Conservation (phyloP, 1,284 basidiomycete species). For the Ganoderma boninense region DNA sequence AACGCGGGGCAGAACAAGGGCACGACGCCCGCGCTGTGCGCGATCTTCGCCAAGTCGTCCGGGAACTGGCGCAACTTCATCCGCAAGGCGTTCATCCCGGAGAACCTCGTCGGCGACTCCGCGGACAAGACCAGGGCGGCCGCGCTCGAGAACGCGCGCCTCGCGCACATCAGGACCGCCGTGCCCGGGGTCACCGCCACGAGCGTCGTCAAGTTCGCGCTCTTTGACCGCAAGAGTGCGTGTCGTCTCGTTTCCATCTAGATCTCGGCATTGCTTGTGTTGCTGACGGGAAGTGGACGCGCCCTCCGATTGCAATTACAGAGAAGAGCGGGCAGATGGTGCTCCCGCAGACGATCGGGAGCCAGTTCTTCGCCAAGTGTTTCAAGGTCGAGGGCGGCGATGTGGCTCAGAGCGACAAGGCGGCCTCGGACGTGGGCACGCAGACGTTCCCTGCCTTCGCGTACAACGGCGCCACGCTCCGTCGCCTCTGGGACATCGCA, state of each 20-base stretch:
- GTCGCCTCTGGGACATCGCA: not conserved
- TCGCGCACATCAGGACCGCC: not conserved
- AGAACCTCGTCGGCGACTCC: conserved; percentile 7
- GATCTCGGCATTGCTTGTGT: not conserved
- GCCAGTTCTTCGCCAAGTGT: not conserved
- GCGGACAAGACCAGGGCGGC: too few relatives aligned
- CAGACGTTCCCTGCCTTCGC: not conserved
- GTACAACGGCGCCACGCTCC: conserved; percentile 3
- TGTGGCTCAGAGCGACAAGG: not conserved
- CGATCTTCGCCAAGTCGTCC: conserved; percentile 6
- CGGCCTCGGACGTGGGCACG: not conserved
- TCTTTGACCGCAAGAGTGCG: conserved; percentile 7
- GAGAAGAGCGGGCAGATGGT: not conserved
- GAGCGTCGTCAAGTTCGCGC: conserved; percentile 10
- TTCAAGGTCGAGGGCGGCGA: not conserved
- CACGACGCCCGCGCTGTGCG: conserved; percentile 6
- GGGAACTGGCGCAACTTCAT: conserved; percentile 1
- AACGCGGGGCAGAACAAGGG: not conserved
- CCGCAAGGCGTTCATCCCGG: conserved; percentile 12
- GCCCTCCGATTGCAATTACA: not conserved
- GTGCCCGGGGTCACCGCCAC: not conserved
- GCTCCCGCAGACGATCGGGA: not conserved
- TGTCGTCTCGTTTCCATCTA: not conserved
- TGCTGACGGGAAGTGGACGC: not conserved
- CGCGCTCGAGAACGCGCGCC: conserved; percentile 5